Evolutionary conservation across 176 grass and related monocot species (phyloP).

Genomic region (Cymbopogon citratus): DNA sequence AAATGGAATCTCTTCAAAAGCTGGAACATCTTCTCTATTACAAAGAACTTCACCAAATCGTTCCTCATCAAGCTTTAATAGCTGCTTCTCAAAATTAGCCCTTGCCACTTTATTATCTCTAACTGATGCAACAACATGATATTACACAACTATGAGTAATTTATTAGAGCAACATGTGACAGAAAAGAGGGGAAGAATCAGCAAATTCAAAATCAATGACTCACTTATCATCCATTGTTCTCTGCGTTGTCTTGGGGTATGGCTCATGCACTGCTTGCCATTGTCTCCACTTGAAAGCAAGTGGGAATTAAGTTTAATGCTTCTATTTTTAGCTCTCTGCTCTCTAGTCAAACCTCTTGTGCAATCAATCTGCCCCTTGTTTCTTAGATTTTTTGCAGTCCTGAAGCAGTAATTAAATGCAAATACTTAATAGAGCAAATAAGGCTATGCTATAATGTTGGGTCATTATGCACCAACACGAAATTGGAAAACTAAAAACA

Average conservation of each 20-base stretch:
- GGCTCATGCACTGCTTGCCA: neutral
- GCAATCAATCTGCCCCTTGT: neutral
- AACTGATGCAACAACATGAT: neutral
- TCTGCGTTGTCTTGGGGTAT: no score
- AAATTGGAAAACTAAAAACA: no score
- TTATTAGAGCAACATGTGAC: neutral
- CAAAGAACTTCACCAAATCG: neutral
- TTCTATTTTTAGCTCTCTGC: neutral
- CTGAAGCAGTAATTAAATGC: neutral
- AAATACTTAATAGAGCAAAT: slow-evolving; percentile 9
- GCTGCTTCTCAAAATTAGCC: neutral
- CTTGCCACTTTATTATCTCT: rapidly evolving
- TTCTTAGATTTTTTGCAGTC: neutral
- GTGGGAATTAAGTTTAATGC: neutral
- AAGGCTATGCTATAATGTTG: no score
- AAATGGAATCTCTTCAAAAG: slow-evolving; percentile 5
- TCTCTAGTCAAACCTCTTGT: neutral
- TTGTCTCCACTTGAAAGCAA: neutral
- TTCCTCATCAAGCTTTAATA: neutral
- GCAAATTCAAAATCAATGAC: neutral
- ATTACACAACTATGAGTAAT: neutral
- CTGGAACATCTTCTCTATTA: neutral
- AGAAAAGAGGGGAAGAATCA: neutral
- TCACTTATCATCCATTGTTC: neutral
- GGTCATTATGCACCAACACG: no score